Evolutionary conservation across 2,329 filamentous ascomycete genomes (phyloP).

Genomic region (Cercospora zeae-maydis): DNA sequence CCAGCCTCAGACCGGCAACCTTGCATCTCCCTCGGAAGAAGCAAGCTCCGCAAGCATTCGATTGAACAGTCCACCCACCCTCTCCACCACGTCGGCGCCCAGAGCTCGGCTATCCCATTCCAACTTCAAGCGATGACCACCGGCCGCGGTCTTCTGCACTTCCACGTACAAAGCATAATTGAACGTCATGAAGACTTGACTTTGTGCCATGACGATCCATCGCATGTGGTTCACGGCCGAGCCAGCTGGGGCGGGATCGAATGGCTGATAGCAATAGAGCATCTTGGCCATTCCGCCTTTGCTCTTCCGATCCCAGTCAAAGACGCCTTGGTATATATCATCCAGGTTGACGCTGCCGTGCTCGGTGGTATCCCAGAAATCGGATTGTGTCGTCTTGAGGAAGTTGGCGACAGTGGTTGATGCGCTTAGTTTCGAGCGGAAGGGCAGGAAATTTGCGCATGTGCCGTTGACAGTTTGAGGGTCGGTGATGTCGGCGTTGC

Average conservation of each 20-base stretch:
- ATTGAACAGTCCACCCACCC: background rate
- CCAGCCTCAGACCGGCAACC: background rate
- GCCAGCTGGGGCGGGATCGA: background rate
- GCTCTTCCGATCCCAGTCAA: background rate
- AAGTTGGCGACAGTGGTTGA: background rate
- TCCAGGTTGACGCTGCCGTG: background rate
- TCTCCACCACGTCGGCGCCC: background rate
- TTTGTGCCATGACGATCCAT: slow-evolving; percentile 3
- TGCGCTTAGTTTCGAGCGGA: background rate
- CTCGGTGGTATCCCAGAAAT: background rate
- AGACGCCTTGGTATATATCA: background rate
- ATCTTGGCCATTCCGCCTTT: background rate
- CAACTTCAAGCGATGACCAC: background rate
- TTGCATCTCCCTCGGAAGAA: background rate
- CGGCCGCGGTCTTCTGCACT: background rate
- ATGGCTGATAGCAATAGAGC: background rate
- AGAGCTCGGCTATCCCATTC: background rate
- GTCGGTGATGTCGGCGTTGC: background rate
- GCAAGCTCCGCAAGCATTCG: background rate
- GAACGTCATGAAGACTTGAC: background rate
- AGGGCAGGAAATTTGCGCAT: background rate
- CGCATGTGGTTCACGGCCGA: background rate
- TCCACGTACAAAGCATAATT: background rate
- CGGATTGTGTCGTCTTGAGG: background rate
- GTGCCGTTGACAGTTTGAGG: background rate